These are phyloP conservation scores for Colletotrichum lupini DNA, from an alignment of 2,329 filamentous ascomycete species.

Conservation along the genomic window DNA sequence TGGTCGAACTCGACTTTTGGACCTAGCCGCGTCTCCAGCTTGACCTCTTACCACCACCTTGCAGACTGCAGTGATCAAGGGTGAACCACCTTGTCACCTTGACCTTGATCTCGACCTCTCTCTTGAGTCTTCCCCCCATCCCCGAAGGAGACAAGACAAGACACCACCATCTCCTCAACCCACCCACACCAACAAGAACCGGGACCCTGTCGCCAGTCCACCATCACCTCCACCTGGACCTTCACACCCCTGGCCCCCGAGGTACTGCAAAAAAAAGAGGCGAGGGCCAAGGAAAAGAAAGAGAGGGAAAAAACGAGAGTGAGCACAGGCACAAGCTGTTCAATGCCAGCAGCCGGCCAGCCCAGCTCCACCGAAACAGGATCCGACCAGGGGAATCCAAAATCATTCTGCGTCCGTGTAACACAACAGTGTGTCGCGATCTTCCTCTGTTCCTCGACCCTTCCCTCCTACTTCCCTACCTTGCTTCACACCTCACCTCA, in stretches of 20 bases:
- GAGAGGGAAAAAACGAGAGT: constrained; percentile 8
- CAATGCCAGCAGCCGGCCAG: constrained; percentile 27
- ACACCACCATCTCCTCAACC: neutral
- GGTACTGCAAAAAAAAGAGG: neutral
- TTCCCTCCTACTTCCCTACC: constrained; percentile 8
- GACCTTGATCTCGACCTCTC: neutral
- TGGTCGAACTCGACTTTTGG: neutral
- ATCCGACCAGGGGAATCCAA: constrained; percentile 34
- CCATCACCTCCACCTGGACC: neutral
- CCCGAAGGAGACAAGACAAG: neutral
- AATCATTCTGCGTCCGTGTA: constrained; percentile 37
- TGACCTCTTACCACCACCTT: neutral
- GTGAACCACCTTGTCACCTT: neutral
- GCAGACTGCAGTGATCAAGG: neutral
- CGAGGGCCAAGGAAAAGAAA: neutral
- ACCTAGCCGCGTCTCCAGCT: neutral
- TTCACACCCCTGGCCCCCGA: constrained; percentile 7
- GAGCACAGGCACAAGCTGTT: constrained; percentile 30
- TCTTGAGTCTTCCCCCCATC: neutral
- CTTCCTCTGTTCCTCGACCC: constrained; percentile 18
- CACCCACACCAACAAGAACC: neutral
- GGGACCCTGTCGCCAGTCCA: constrained; percentile 2
- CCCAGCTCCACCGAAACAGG: constrained; percentile 31
- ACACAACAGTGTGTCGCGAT: constrained; percentile 36
- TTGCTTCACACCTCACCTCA: neutral